Base-by-base conservation (phyloP, 2,329 filamentous ascomycete genomes). In the Diaporthe velutina region DNA sequence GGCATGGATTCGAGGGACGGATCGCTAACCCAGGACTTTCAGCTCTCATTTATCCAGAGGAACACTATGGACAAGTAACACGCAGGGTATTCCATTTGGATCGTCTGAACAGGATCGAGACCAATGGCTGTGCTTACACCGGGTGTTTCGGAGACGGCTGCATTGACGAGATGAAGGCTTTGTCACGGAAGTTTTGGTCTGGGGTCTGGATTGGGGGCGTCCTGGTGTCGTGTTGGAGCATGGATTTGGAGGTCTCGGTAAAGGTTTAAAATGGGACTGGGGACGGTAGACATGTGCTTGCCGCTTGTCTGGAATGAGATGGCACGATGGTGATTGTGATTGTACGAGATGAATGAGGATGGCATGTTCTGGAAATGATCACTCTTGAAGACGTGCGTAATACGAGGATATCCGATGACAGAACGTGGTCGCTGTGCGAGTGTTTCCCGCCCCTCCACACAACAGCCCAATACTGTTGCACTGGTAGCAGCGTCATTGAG, bases 21-120 rank as follows among this genome's bases (percentile, higher is more conserved):
- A 76, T 70, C 48, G 75, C 75, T 76, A 71, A 76, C 61, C 40
- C 61, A 66, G 73, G 40, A 52, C 28, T 68, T 33, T 38, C 74
- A 75, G 74, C 74, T 52, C 55, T 54, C 64, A 19, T 28, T 54
- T 17, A 54, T 6, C 17, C 57, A 54, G 50, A 33, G 60, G 57
- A 30, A 54, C 57, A 33, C n/a, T 28, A 60, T 38, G 57, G 57
- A n/a, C 50, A 42, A 25, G 35, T 50, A 28, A 25, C 28, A 42
- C 25, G 33, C 64, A 40, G 30, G 64, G 10, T 30, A 19, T 38
- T 38, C n/a, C 64, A 25, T 13, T 22, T 52, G 64, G 30, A 22
- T 40, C 6, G n/a, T 17, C 15, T 54, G 64, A 48, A 54, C 13
- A 68, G 48, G 64, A 30, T 68, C 22, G 19, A 54, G 17, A 54